Conservation (phyloP, 2,329 filamentous ascomycete genomes). For the Ophiostoma sp. region DNA sequence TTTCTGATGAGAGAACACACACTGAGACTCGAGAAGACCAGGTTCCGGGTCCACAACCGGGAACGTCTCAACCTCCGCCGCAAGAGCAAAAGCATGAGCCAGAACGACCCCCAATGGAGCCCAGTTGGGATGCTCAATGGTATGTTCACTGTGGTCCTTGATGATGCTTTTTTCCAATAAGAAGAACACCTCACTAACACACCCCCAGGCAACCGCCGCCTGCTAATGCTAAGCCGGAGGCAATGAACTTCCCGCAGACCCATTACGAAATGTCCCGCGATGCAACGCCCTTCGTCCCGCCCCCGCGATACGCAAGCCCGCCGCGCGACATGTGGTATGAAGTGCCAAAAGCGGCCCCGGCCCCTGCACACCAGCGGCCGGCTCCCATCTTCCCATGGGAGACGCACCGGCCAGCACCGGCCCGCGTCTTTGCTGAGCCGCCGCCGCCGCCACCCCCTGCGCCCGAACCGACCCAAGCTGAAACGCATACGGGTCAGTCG, state of each 20-base stretch:
- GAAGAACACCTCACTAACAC: slow-evolving; percentile 29
- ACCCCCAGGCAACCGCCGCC: slow-evolving; percentile 61
- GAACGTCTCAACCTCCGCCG: slow-evolving; percentile 42
- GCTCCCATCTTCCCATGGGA: slow-evolving; percentile 92
- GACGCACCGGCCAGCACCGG: slow-evolving; percentile 58
- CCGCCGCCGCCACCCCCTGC: slow-evolving; percentile 15
- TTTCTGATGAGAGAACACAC: slow-evolving; percentile 45
- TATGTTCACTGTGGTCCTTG: slow-evolving; percentile 35
- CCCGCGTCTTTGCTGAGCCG: slow-evolving; percentile 63
- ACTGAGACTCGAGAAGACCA: slow-evolving; percentile 51
- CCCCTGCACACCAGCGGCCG: slow-evolving; percentile 55
- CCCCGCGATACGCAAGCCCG: slow-evolving; percentile 74
- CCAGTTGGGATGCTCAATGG: slow-evolving; percentile 57
- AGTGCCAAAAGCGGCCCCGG: slow-evolving; percentile 65
- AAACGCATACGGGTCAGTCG: slow-evolving; percentile 33
- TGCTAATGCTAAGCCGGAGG: slow-evolving; percentile 74
- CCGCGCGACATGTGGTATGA: slow-evolving; percentile 88
- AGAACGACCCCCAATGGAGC: slow-evolving; percentile 35
- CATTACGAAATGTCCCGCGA: slow-evolving; percentile 84
- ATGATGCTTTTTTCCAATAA: neutral
- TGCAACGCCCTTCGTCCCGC: slow-evolving; percentile 72
- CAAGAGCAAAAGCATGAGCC: slow-evolving; percentile 39
- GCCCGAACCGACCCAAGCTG: slow-evolving; percentile 34
- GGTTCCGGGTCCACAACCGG: slow-evolving; percentile 35
- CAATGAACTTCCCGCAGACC: slow-evolving; percentile 74